Evolutionary conservation across 768 basidiomycete genomes (phyloP).

Genomic region (Coprinopsis sp.): DNA sequence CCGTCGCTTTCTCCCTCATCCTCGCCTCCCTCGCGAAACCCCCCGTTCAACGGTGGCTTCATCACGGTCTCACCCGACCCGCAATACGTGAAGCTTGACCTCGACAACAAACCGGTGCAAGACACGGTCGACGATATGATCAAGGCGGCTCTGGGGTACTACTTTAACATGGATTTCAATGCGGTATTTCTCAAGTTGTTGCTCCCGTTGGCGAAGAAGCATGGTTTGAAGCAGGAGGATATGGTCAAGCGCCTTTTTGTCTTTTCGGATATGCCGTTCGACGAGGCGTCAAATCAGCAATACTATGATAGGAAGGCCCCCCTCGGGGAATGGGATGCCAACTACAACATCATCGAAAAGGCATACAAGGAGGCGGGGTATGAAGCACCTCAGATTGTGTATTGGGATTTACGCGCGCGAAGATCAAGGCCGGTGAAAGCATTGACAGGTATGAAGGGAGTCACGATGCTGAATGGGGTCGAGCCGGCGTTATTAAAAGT

Average conservation of each 20-base stretch:
- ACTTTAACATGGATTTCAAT: constrained; percentile 61
- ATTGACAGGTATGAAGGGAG: constrained; percentile 49
- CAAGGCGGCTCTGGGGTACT: constrained; percentile 37
- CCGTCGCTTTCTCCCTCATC: constrained; percentile 62
- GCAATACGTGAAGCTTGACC: constrained; percentile 45
- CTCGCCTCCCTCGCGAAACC: constrained; percentile 57
- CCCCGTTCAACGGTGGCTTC: constrained; percentile 61
- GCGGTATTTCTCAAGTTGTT: constrained; percentile 60
- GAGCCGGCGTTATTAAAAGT: constrained; percentile 66
- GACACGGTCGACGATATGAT: constrained; percentile 36
- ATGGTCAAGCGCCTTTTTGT: constrained; percentile 77
- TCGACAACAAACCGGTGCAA: constrained; percentile 29
- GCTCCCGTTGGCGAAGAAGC: constrained; percentile 54
- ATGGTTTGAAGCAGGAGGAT: constrained; percentile 57
- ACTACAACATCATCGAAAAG: constrained; percentile 50
- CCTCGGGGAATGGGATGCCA: constrained; percentile 52
- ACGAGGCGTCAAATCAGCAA: constrained; percentile 20
- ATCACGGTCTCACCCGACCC: constrained; percentile 63
- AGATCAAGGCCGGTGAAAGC: constrained; percentile 43
- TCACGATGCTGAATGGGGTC: constrained; percentile 67
- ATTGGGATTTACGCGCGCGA: constrained; percentile 50
- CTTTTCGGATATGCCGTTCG: constrained; percentile 80
- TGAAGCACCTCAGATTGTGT: constrained; percentile 68
- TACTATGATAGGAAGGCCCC: not conserved
- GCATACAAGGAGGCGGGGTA: constrained; percentile 62